phyloP scores from a whole-genome alignment of 2,329 filamentous ascomycete genomes.

The Aspergillus fischeri region DNA sequence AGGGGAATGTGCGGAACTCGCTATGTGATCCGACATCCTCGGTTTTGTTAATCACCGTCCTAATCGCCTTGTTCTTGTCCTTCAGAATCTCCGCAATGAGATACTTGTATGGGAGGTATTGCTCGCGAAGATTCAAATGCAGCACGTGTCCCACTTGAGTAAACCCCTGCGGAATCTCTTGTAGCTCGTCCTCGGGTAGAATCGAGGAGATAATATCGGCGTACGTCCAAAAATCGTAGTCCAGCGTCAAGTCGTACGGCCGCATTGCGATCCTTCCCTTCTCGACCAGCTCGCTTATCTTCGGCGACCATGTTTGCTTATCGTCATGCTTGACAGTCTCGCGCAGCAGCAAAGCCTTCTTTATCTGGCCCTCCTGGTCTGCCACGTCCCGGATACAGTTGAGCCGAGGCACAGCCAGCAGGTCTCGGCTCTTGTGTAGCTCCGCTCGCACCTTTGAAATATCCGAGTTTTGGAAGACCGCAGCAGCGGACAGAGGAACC shows the following conservation, averaged over 20 bases:
- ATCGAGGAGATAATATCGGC: constrained; percentile 80
- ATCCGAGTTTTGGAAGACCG: constrained; percentile 68
- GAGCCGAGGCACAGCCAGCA: constrained; percentile 62
- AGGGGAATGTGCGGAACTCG: constrained; percentile 85
- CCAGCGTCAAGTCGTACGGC: constrained; percentile 70
- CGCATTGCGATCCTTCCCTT: constrained; percentile 65
- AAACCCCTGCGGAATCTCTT: constrained; percentile 81
- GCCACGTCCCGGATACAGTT: constrained; percentile 56
- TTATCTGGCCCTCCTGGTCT: constrained; percentile 47
- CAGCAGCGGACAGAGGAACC: constrained; percentile 72
- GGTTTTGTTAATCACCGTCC: constrained; percentile 93
- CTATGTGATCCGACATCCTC: constrained; percentile 82
- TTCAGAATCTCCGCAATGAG: constrained; percentile 79
- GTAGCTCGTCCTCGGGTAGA: constrained; percentile 72
- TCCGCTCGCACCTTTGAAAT: constrained; percentile 68
- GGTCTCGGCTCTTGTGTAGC: constrained; percentile 62
- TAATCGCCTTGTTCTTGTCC: constrained; percentile 80
- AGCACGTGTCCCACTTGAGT: constrained; percentile 85
- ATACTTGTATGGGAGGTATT: constrained; percentile 79
- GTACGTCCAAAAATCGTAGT: constrained; percentile 85
- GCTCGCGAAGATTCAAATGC: constrained; percentile 82
- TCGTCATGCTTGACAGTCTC: constrained; percentile 44
- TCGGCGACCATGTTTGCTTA: constrained; percentile 70
- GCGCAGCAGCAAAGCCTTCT: constrained; percentile 38
- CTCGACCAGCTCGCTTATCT: constrained; percentile 64